Conservation (phyloP, 495 filamentous ascomycete species). For the Xanthoparmelia taractica region DNA sequence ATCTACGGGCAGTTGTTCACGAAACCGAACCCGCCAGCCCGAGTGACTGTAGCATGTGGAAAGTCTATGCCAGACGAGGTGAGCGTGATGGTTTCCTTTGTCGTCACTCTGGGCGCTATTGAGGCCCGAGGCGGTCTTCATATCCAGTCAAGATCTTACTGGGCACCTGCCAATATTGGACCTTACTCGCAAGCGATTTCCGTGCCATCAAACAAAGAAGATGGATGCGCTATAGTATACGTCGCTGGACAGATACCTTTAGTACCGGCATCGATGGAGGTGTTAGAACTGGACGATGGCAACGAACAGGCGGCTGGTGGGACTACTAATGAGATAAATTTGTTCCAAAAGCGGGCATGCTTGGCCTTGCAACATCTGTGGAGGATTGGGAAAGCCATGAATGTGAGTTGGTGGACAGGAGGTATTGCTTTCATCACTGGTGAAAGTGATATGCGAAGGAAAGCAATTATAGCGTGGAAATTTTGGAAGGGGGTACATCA, state of each 20-base stretch:
- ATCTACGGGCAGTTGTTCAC: conserved; percentile 60
- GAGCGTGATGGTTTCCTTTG: conserved; percentile 54
- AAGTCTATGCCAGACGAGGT: conserved; percentile 47
- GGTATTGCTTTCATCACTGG: conserved; percentile 60
- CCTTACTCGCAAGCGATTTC: conserved; percentile 90
- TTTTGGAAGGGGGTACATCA: conserved; percentile 48
- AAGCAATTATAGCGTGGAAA: conserved; percentile 39
- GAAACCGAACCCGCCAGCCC: conserved; percentile 71
- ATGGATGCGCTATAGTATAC: conserved; percentile 37
- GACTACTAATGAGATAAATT: conserved; percentile 26
- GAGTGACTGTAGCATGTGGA: conserved; percentile 77
- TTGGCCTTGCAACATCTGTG: conserved; percentile 84
- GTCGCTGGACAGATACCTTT: conserved; percentile 91
- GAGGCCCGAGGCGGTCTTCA: conserved; percentile 56
- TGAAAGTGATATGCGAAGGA: conserved; percentile 24
- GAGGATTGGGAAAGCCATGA: conserved; percentile 67
- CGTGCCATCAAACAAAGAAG: conserved; percentile 35
- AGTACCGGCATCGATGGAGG: conserved; percentile 70
- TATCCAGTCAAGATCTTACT: conserved; percentile 90
- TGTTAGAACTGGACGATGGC: conserved; percentile 21
- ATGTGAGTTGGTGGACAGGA: conserved; percentile 64
- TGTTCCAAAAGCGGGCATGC: conserved; percentile 42
- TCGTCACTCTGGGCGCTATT: conserved; percentile 35
- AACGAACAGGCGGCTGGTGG: neutral
- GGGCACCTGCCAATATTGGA: conserved; percentile 96